Base-by-base conservation (phyloP, 2,329 filamentous ascomycete species). In the Amauroascus verrucosus region DNA sequence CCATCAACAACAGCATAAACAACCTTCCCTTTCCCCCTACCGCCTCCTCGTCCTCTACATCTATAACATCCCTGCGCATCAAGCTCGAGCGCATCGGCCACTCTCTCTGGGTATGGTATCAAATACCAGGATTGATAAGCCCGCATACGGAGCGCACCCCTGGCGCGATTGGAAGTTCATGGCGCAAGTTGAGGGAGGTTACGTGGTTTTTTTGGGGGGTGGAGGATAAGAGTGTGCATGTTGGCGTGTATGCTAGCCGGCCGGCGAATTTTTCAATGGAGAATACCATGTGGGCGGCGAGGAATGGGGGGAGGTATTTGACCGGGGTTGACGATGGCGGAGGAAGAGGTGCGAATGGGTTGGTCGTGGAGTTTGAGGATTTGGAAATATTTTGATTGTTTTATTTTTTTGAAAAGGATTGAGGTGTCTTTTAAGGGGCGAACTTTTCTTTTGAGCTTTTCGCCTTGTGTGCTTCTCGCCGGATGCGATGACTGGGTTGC, bases 131-230 rank as follows among this genome's bases (percentile, higher is more conserved):
- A 7, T 32, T 44, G 24, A 28, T 46, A 13, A 46, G 22, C 9
- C 26, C 41, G 35, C 41, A 45, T 13, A 30, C 41, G 20, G 45
- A 43, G 32, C 50, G 65, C 56, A 63, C 61, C 2, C 63, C 71
- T 1, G 70, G 67, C 22, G 70, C 69, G n/a, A 67, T 72, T 47
- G 67, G 67, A 18, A 67, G 64, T 50, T 67, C 69, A 18, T 81
- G 78, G 78, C 78, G 75, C 66, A 81, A 81, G 63, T 63, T 80
- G 59, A 64, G 78, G 5, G 78, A 81, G 64, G 75, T 81, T 26
- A 79, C 76, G n/a, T 80, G 76, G 72, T 81, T 81, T 64, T 81
- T 81, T 62, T 79, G 75, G 65, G 77, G 76, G 6, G 75, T 79
- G 11, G 77, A 80, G 57, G 76, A 79, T 58, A 81, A 81, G 62